Conservation (phyloP, 257 asterid genomes). For the Solanum gandarillasii region DNA sequence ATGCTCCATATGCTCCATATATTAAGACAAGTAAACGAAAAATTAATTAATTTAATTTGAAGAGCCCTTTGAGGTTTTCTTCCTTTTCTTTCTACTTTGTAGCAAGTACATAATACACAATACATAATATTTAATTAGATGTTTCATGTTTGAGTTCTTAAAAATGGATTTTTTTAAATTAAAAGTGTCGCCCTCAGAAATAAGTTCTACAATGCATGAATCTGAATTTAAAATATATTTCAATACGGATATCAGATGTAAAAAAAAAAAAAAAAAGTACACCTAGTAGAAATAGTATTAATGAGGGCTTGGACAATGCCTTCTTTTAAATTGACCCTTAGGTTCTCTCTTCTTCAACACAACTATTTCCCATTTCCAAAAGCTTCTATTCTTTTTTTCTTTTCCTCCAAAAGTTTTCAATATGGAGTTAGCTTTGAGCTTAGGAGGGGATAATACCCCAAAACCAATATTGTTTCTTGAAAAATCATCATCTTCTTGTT, state of each 20-base stretch:
- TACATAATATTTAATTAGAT: background rate
- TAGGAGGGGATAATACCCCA: conserved; percentile 52
- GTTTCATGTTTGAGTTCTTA: rapidly evolving
- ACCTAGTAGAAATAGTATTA: conserved; percentile 3
- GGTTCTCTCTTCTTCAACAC: background rate
- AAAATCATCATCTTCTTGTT: conserved; percentile 3
- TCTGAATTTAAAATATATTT: background rate
- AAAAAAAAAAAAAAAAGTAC: background rate
- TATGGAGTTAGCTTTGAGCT: conserved; percentile 81
- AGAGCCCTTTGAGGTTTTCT: background rate
- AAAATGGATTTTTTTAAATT: background rate
- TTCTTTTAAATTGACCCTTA: background rate
- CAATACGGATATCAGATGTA: background rate
- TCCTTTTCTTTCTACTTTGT: background rate
- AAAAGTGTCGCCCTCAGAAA: rapidly evolving
- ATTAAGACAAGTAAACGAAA: background rate
- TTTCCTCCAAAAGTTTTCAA: background rate
- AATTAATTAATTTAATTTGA: background rate
- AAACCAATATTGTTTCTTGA: conserved; percentile 44
- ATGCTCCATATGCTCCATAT: no score
- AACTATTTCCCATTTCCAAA: background rate
- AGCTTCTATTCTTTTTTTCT: background rate
- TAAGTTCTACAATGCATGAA: background rate
- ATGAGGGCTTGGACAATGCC: background rate
- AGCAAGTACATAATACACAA: background rate